Evolutionary conservation across 2,329 filamentous ascomycete species (phyloP), one percentile per base, ranked within the genome.

Genomic region (Aureobasidium uvarum): DNA sequence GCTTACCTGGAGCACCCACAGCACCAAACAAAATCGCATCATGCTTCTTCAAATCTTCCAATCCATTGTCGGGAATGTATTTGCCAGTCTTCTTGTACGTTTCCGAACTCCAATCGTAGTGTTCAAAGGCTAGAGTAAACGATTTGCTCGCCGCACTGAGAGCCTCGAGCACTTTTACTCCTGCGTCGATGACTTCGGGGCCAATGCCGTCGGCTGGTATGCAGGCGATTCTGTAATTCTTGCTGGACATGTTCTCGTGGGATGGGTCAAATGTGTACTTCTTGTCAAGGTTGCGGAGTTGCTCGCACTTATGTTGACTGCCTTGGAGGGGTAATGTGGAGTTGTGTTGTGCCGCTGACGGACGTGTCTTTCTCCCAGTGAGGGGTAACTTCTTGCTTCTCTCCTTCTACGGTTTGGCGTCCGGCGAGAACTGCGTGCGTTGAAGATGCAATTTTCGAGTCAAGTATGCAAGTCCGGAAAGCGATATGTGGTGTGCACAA

Each of bases 151-250:
- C 69, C 39, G 79, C 72, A 5, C 80, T 77, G 0, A 88, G 74
- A 16, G 81, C 80, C 67, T 86, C 80, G 59, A 91, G 75, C 0
- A 88, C 88, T 48, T 82, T 78, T 10, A 89, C 84, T 2, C 86
- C 86, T 1, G 86, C 86, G 38, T 81, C 78, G 74, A 89, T 84
- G 13, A 90, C 87, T 74, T 90, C 88, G 1, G 83, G 83, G 1
- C 88, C 88, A 67, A 90, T 90, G 63, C 88, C 88, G 71, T 90
- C 88, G 8, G 85, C 88, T 0, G 87, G 86, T 64, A 90, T 88
- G 36, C 81, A 82, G n/a, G 86, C 86, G 67, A 89, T 86, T 60
- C 73, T 79, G 70, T 83, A 81, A 31, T 51, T 62, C 4, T n/a
- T 50, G n/a, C 18, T 20, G 10, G 58, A n/a, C 33, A 62, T 51